Base-by-base conservation (phyloP, 371 early-diverging fungal genomes). In the Mortierella sp. region DNA sequence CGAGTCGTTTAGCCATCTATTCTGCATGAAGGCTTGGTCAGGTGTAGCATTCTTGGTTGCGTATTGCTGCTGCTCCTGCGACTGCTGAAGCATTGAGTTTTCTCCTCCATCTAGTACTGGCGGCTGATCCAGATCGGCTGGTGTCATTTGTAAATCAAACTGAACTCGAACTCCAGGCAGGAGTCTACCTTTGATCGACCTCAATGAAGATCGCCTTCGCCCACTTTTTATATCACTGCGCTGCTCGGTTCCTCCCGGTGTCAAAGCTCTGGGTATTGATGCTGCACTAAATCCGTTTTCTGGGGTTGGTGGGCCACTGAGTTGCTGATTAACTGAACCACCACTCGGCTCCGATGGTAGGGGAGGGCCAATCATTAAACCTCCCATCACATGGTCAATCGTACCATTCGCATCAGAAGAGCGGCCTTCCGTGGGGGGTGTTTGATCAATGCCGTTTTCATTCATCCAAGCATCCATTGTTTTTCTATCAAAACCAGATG, bases 201-300 rank as follows among this genome's bases (percentile, higher is more conserved):
- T 70, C 28, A 70, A 19, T 13, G 71, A 76, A n/a, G 76, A 67
- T 38, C 67, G 70, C 60, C 72, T 63, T 21, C 69, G 72, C 24
- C 61, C 69, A 22, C 58, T 70, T 33, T 61, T 61, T 21, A 58
- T n/a, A 19, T 73, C 58, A n/a, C 24, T 64, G 13, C 24, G 16
- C 55, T 4, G 28, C 41, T 9, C 32, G 36, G 48, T 45, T 2
- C 28, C 53, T 13, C 53, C 21, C 38, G 36, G 32, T 16, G 50
- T 10, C 10, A 24, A n/a, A 48, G 33, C 38, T 33, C 38, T 41
- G n/a, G 11, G 5, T 13, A 1, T 53, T 9, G 59, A 4, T 19
- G 10, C 36, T n/a, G 59, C 21, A 13, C 16, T 32, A 24, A 15
- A 2, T 16, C 40, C 60, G 21, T 24, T 43, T 45, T 22, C 28